Evolutionary conservation across 2,329 filamentous ascomycete species (phyloP), one percentile per base, ranked within the genome.

Genomic region (Pseudogymnoascus sp.): DNA sequence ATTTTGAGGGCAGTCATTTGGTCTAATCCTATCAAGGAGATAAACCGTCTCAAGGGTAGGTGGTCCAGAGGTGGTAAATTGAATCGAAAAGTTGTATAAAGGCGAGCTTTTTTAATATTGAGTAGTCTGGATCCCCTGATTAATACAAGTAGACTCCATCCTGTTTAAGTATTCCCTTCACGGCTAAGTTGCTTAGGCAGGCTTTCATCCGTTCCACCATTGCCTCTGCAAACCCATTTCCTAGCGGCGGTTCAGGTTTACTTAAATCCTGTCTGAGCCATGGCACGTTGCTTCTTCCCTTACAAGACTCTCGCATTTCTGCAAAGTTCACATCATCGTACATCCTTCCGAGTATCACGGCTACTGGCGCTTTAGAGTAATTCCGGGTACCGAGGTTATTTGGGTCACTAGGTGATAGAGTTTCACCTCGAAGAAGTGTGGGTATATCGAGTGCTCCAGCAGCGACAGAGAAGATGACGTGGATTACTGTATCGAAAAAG

Each of bases 251-350:
- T 21, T 59, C 65, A 4, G 66, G 64, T 11, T 65, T 60, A 31
- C 60, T 63, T 23, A 61, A 34, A 65, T 69, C 66, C 14, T 66
- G 66, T 60, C 63, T 64, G 42, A 69, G 61, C 66, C 66, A 69
- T 23, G 67, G 67, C 2, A 69, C 63, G 25, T 63, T 60, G 62
- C 63, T 65, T 12, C 60, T 59, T 14, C 66, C 66, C 21, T 62
- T 61, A 59, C 61, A 65, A 1, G 62, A 64, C 16, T 65, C 59
- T 25, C 56, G 37, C 65, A 69, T 67, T 25, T 63, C 59, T 12
- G 65, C 60, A 5, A 68, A 60, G 14, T 60, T 60, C n/a, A 11
- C 25, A 56, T 69, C 66, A 34, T 65, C 63, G 42, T 67, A 69
- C 7, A 62, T 59, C n/a, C 50, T 63, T 12, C 62, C 64, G 31